Percentiles rank a stretch among this genome's conserved stretches.
Conservation (phyloP, 176 grass and related monocot species). For the Avena insularis region DNA sequence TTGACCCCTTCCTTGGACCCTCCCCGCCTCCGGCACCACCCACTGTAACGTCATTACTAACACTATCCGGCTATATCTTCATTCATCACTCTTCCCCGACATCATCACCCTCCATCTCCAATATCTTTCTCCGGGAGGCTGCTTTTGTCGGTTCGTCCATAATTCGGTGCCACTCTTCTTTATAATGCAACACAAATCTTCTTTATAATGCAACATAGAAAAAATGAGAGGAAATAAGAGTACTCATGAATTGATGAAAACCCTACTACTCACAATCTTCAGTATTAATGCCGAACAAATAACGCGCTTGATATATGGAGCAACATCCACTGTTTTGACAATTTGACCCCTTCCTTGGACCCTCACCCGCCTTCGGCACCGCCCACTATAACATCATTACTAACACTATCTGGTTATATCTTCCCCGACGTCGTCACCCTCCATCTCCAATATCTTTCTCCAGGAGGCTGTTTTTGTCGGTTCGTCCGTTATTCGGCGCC, state of each 20-base stretch:
- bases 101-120: background rate
- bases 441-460: background rate
- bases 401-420: background rate
- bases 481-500: background rate
- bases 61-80: background rate
- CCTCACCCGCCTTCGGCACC: background rate
- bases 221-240: too few species aligned
- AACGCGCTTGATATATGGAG: background rate
- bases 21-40: background rate
- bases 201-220: too few species aligned
- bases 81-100: background rate
- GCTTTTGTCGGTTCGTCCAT: background rate
- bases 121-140: background rate
- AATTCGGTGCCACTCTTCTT: background rate
- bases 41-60: background rate
- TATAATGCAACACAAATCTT: background rate
- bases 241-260: too few species aligned
- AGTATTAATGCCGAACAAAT: background rate
- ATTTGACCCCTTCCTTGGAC: background rate
- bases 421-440: background rate
- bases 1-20: background rate
- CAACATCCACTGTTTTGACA: background rate
- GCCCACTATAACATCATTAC: background rate
- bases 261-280: too few species aligned
- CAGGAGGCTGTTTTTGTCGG: background rate